These are phyloP conservation scores for Candida caryicola DNA, from an alignment of 805 yeast species.

Conservation along the genomic window DNA sequence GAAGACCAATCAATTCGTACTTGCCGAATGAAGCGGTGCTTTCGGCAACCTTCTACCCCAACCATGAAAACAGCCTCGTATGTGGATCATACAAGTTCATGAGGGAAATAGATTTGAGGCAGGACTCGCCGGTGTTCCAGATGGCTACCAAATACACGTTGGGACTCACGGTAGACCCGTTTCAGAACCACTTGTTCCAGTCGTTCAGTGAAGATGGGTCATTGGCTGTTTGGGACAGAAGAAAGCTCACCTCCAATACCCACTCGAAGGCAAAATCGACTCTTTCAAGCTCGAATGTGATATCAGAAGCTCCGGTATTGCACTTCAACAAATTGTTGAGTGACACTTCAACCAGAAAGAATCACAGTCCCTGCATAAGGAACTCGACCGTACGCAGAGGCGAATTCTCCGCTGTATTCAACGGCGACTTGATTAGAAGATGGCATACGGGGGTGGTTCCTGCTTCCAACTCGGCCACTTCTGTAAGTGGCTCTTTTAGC, in stretches of 20 bases:
- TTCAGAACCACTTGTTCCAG: slow-evolving; percentile 63
- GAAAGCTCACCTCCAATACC: slow-evolving; percentile 46
- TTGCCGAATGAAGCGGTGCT: slow-evolving; percentile 73
- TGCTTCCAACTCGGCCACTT: slow-evolving; percentile 10
- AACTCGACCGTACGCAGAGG: slow-evolving; percentile 64
- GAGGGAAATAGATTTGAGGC: slow-evolving; percentile 73
- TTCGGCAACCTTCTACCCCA: slow-evolving; percentile 65
- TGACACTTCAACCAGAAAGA: slow-evolving; percentile 54
- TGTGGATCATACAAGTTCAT: slow-evolving; percentile 76
- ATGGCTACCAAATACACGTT: slow-evolving; percentile 71
- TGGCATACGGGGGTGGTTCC: slow-evolving; percentile 74
- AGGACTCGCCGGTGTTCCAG: slow-evolving; percentile 64
- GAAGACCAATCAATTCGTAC: slow-evolving; percentile 53
- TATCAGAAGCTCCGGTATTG: slow-evolving; percentile 54
- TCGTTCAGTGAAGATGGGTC: slow-evolving; percentile 84
- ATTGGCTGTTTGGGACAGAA: slow-evolving; percentile 76
- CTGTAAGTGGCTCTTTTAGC: background rate
- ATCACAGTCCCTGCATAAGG: slow-evolving; percentile 62
- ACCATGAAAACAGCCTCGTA: slow-evolving; percentile 51
- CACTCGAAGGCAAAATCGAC: slow-evolving; percentile 11
- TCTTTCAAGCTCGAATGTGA: slow-evolving; percentile 14
- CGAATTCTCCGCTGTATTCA: slow-evolving; percentile 76
- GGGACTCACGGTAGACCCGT: slow-evolving; percentile 68
- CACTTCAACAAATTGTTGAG: slow-evolving; percentile 60
- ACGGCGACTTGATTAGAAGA: slow-evolving; percentile 72